Evolutionary conservation across 306 rosid species (phyloP).

Genomic region (Cotoneaster glaucophyllus): DNA sequence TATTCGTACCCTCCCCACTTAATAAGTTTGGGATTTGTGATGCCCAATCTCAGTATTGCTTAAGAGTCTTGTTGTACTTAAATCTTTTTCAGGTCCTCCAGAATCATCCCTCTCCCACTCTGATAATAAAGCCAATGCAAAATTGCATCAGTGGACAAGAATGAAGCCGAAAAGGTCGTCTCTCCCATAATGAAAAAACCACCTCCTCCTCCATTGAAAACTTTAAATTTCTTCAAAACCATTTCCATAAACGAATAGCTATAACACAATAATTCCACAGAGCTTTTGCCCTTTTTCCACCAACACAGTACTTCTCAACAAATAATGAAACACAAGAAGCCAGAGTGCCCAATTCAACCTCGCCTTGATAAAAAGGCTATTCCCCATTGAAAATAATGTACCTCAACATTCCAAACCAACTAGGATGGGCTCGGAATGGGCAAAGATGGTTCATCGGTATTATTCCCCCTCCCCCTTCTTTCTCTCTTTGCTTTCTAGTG

Average conservation of each 20-base stretch:
- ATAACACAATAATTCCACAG: not conserved
- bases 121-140: too few species aligned
- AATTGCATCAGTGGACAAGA: not conserved
- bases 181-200: not conserved
- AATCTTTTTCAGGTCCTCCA: not conserved
- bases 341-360: not conserved
- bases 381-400: not conserved
- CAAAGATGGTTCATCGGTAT: not conserved
- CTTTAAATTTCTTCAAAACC: not conserved
- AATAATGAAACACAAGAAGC: not conserved
- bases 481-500: too few species aligned
- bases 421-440: not conserved
- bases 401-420: not conserved
- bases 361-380: not conserved
- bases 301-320: not conserved
- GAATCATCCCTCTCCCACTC: not conserved
- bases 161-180: not conserved
- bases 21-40: not conserved
- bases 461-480: too few species aligned
- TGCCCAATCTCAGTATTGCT: not conserved
- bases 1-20: not conserved
- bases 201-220: not conserved
- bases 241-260: not conserved
- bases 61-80: not conserved
- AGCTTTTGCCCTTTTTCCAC: not conserved